phyloP scores from a whole-genome alignment of 1,284 basidiomycete genomes.

The Xerocomus amazonicus region DNA sequence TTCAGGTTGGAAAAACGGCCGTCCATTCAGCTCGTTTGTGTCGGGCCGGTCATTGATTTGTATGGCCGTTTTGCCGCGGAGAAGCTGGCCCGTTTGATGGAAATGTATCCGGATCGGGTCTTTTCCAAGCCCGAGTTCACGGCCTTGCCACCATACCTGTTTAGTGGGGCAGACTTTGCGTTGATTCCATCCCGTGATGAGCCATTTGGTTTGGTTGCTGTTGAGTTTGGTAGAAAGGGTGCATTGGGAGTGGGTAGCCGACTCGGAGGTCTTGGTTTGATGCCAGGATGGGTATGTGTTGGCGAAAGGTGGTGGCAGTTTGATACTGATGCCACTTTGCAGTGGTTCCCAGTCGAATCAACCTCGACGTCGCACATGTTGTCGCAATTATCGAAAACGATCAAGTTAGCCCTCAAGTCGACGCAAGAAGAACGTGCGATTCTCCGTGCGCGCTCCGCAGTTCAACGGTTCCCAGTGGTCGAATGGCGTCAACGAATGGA shows the following conservation, averaged over 20 bases:
- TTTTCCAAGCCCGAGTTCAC: constrained; percentile 94
- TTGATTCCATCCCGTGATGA: constrained; percentile 93
- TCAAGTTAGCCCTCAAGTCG: constrained; percentile 90
- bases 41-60: constrained; percentile 91
- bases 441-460: constrained; percentile 85
- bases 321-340: constrained; percentile 5
- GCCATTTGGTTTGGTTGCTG: constrained; percentile 90
- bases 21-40: constrained; percentile 81
- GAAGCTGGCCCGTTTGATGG: constrained; percentile 88
- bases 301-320: background rate
- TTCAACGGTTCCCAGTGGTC: constrained; percentile 93
- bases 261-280: constrained; percentile 88
- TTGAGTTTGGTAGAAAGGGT: constrained; percentile 93
- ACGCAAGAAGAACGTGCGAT: constrained; percentile 87
- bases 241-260: constrained; percentile 91
- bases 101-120: constrained; percentile 89
- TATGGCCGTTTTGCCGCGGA: constrained; percentile 93
- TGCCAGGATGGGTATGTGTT: constrained; percentile 88
- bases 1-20: constrained; percentile 78
- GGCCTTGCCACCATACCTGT: constrained; percentile 86
- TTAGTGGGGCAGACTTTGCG: constrained; percentile 92
- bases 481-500: constrained; percentile 95
- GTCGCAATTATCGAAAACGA: constrained; percentile 90
- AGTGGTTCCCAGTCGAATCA: constrained; percentile 96
- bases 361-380: constrained; percentile 89